phyloP scores from a whole-genome alignment of 495 filamentous ascomycete genomes.

The Penicillium desertorum region DNA sequence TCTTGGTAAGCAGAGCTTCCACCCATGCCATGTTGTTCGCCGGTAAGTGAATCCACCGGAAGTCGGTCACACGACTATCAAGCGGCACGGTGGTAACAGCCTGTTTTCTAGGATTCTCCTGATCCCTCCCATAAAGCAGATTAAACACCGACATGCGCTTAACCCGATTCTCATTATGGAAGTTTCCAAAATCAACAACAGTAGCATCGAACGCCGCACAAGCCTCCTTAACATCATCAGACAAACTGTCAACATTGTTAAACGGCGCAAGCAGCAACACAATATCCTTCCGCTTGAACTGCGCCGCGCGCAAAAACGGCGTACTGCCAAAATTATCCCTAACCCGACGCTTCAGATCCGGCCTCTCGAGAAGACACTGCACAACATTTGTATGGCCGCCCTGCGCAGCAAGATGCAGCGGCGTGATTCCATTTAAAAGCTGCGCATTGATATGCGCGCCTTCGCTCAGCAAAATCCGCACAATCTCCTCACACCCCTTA shows the following conservation, averaged over 20 bases:
- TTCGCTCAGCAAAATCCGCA: conserved; percentile 47
- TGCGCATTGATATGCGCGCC: conserved; percentile 57
- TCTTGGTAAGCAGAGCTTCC: conserved; percentile 63
- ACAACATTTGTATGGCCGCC: conserved; percentile 59
- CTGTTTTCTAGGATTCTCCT: conserved; percentile 50
- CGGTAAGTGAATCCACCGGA: conserved; percentile 70
- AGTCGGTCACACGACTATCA: conserved; percentile 55
- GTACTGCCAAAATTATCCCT: conserved; percentile 64
- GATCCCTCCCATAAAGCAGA: conserved; percentile 60
- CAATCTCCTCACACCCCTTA: conserved; percentile 51
- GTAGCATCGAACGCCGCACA: conserved; percentile 64
- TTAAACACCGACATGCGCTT: conserved; percentile 57
- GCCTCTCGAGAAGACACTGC: conserved; percentile 47
- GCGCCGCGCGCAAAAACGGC: conserved; percentile 58
- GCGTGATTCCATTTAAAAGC: conserved; percentile 59
- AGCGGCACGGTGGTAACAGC: conserved; percentile 54
- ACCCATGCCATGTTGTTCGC: conserved; percentile 62
- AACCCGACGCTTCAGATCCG: conserved; percentile 46
- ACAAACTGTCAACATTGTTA: conserved; percentile 51
- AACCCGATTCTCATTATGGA: conserved; percentile 60
- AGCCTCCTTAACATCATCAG: conserved; percentile 54
- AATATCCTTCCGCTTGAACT: conserved; percentile 57
- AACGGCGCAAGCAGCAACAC: conserved; percentile 57
- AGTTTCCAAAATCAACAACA: conserved; percentile 67
- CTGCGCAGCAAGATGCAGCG: conserved; percentile 62